These are phyloP conservation scores for Onygenales sp. DNA, from an alignment of 2,329 filamentous ascomycete species.

Conservation along the genomic window DNA sequence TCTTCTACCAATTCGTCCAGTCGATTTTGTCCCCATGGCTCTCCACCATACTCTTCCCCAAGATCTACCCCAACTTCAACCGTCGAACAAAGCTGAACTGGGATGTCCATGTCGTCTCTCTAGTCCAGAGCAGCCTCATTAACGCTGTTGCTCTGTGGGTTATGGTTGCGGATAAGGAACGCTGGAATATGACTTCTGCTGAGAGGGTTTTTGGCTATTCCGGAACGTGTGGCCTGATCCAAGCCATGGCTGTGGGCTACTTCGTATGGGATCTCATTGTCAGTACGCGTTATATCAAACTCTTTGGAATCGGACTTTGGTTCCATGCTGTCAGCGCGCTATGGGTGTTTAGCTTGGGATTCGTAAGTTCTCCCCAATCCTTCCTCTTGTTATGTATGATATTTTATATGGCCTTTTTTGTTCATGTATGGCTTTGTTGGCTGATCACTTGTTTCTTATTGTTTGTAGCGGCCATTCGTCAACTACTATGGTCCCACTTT, in stretches of 20 bases:
- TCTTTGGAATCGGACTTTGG: constrained; percentile 54
- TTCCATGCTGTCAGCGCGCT: constrained; percentile 54
- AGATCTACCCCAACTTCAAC: constrained; percentile 45
- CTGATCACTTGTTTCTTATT: not conserved
- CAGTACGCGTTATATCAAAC: constrained; percentile 43
- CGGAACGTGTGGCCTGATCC: constrained; percentile 48
- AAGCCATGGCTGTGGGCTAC: constrained; percentile 53
- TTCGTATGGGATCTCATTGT: constrained; percentile 56
- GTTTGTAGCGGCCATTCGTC: constrained; percentile 50
- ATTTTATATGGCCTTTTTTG: constrained; percentile 4
- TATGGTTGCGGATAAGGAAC: constrained; percentile 47
- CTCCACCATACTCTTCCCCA: constrained; percentile 45
- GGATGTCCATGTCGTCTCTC: constrained; percentile 57
- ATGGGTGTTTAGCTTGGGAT: constrained; percentile 53
- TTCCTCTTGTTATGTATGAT: constrained; percentile 1
- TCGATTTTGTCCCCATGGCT: constrained; percentile 46
- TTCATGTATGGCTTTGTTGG: not conserved
- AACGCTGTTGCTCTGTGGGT: constrained; percentile 49
- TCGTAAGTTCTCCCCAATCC: constrained; percentile 40
- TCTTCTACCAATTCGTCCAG: constrained; percentile 48
- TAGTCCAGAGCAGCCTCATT: constrained; percentile 51
- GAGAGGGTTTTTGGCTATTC: constrained; percentile 54
- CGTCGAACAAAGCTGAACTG: constrained; percentile 53
- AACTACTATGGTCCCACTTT: constrained; percentile 57
- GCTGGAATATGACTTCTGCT: constrained; percentile 42